Evolutionary conservation across 805 yeast species (phyloP).

Genomic region (Lachancea cidri): DNA sequence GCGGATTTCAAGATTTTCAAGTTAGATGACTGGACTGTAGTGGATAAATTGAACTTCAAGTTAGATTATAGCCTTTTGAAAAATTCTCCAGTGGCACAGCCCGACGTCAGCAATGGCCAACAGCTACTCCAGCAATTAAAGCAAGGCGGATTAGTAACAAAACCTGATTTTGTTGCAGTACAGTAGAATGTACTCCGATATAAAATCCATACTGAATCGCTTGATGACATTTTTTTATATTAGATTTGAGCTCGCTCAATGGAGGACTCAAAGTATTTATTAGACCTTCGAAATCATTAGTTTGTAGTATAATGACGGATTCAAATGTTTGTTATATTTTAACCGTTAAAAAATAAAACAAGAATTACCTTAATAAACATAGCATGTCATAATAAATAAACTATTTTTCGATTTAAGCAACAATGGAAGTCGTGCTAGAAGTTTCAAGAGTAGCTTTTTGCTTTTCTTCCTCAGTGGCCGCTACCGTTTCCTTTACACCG

Average conservation of each 20-base stretch:
- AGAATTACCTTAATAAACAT: neutral
- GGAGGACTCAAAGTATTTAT: neutral
- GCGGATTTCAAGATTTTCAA: conserved; percentile 43
- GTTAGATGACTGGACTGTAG: conserved; percentile 39
- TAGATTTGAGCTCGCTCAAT: too few relatives aligned
- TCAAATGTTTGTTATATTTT: neutral
- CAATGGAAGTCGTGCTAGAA: neutral
- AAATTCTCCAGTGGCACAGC: conserved; percentile 7
- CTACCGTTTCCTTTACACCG: neutral
- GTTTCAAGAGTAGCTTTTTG: neutral
- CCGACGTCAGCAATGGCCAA: conserved; percentile 22
- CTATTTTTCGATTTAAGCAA: neutral
- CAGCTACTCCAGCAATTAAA: conserved; percentile 29
- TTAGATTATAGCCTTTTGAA: conserved; percentile 33
- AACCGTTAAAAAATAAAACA: too few relatives aligned
- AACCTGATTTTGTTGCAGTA: neutral
- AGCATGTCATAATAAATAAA: neutral
- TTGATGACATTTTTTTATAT: too few relatives aligned
- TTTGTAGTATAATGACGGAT: neutral
- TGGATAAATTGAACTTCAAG: conserved; percentile 38
- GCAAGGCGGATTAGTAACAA: conserved; percentile 16
- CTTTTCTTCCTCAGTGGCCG: neutral
- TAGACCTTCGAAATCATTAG: neutral
- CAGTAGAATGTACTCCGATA: neutral
- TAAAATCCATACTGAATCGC: too few relatives aligned